Conservation (phyloP, 2,329 filamentous ascomycete genomes). For the Rugonectria rugulosa region DNA sequence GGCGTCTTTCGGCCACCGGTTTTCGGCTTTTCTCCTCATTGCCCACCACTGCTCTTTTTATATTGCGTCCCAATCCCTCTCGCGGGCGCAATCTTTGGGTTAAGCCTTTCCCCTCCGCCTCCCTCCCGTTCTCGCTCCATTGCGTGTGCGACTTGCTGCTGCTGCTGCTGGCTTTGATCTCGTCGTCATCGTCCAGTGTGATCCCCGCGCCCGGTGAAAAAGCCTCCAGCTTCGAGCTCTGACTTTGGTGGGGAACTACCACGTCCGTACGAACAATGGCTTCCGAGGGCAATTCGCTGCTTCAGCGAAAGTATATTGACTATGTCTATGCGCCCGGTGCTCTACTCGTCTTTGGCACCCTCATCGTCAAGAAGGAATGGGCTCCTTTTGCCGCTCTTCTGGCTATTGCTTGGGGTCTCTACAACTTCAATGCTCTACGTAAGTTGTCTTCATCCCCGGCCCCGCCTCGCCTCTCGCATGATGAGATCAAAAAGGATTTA, state of each 20-base stretch:
- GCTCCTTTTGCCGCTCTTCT: constrained; percentile 73
- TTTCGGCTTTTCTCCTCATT: constrained; percentile 24
- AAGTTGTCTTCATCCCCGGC: constrained; percentile 47
- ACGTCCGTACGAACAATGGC: constrained; percentile 32
- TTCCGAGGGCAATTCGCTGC: constrained; percentile 40
- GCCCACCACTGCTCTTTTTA: constrained; percentile 9
- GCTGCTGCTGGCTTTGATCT: constrained; percentile 6
- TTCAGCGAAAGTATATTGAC: constrained; percentile 73
- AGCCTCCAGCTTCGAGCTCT: constrained; percentile 15
- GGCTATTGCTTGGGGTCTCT: constrained; percentile 70
- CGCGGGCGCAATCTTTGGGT: constrained; percentile 10
- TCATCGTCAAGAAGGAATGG: constrained; percentile 82
- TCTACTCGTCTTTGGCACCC: constrained; percentile 77
- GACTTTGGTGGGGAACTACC: constrained; percentile 30
- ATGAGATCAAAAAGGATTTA: not conserved
- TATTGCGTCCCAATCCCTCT: constrained; percentile 15
- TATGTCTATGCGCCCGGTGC: constrained; percentile 85
- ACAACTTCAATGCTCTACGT: constrained; percentile 78
- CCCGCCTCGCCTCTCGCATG: not conserved
- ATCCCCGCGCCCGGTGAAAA: too few species aligned
- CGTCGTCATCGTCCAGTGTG: constrained; percentile 1
- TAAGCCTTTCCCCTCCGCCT: constrained; percentile 7
- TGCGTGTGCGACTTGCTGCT: constrained; percentile 7
- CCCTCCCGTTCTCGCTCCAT: not conserved
- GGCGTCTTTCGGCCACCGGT: constrained; percentile 22